Conservation (phyloP, 1,284 basidiomycete genomes). For the Albatrellus sp. region DNA sequence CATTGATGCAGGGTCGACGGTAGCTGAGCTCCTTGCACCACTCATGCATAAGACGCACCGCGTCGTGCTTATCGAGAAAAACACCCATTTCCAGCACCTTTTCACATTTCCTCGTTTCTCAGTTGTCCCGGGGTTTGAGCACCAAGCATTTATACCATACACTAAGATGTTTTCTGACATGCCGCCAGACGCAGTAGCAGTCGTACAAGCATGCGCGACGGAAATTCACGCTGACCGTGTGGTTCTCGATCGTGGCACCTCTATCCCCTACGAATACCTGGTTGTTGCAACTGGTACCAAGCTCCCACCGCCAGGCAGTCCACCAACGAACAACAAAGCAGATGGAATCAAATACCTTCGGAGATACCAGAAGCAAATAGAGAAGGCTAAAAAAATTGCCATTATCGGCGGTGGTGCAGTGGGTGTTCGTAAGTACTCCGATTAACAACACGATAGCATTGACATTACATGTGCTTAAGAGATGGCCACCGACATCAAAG, state of each 20-base stretch:
- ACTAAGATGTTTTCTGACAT: conserved; percentile 14
- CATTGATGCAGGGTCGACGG: conserved; percentile 10
- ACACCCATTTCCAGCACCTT: conserved; percentile 29
- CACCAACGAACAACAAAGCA: conserved; percentile 8
- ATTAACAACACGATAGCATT: too few species aligned
- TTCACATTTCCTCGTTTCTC: conserved; percentile 30
- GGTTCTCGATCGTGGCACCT: conserved; percentile 13
- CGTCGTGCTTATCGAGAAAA: conserved; percentile 28
- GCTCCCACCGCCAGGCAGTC: conserved; percentile 11
- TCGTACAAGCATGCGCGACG: conserved; percentile 15
- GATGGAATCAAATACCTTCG: conserved; percentile 12
- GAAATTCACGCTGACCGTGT: conserved; percentile 15
- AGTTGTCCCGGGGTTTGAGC: conserved; percentile 25
- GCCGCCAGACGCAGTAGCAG: conserved; percentile 13
- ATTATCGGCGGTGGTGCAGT: conserved; percentile 14
- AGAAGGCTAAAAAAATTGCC: conserved; percentile 8
- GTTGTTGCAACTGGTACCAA: conserved; percentile 21
- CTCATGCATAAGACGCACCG: conserved; percentile 24
- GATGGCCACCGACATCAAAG: conserved; percentile 30
- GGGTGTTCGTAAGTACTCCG: conserved; percentile 11
- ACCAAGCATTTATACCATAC: conserved; percentile 35
- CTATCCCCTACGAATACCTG: conserved; percentile 19
- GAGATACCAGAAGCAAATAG: conserved; percentile 10
- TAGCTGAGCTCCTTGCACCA: conserved; percentile 23
- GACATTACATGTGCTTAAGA: conserved; percentile 12